Percentiles rank a stretch among this genome's conserved stretches.
phyloP scores from a whole-genome alignment of 1,284 basidiomycete genomes.

The Lentinula novae-zelandiae region DNA sequence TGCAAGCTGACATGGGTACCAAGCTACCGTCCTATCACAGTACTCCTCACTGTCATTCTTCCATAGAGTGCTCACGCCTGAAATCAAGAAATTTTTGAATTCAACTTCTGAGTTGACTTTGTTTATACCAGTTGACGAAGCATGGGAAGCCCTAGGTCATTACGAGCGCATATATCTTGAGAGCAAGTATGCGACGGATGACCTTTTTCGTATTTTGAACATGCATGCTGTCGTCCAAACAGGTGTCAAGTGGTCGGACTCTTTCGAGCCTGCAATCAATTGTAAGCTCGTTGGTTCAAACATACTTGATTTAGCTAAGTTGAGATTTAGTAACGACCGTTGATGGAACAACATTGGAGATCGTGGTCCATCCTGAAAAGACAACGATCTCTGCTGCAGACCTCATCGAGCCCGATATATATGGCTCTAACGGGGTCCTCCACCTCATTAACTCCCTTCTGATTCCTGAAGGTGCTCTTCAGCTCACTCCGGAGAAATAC shows the following conservation, averaged over 20 bases:
- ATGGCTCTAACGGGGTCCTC: constrained; percentile 92
- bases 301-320: neutral
- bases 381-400: constrained; percentile 64
- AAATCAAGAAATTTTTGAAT: constrained; percentile 53
- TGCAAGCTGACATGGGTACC: constrained; percentile 14
- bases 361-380: constrained; percentile 49
- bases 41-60: constrained; percentile 71
- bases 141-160: constrained; percentile 64
- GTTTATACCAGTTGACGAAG: constrained; percentile 85
- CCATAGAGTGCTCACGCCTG: constrained; percentile 57
- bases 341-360: constrained; percentile 63
- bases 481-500: constrained; percentile 90
- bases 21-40: constrained; percentile 55
- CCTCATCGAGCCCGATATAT: constrained; percentile 74
- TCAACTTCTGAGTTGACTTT: constrained; percentile 76
- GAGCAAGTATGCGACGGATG: constrained; percentile 79
- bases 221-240: constrained; percentile 66
- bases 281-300: constrained; percentile 39
- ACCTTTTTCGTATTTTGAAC: constrained; percentile 73
- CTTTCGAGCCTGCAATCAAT: constrained; percentile 49
- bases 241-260: constrained; percentile 61
- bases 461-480: constrained; percentile 72
- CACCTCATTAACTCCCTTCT: constrained; percentile 87
- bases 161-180: constrained; percentile 83
- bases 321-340: constrained; percentile 58